These are phyloP conservation scores for Populus alba DNA, from an alignment of 345 rosid genomes.

Conservation along the genomic window DNA sequence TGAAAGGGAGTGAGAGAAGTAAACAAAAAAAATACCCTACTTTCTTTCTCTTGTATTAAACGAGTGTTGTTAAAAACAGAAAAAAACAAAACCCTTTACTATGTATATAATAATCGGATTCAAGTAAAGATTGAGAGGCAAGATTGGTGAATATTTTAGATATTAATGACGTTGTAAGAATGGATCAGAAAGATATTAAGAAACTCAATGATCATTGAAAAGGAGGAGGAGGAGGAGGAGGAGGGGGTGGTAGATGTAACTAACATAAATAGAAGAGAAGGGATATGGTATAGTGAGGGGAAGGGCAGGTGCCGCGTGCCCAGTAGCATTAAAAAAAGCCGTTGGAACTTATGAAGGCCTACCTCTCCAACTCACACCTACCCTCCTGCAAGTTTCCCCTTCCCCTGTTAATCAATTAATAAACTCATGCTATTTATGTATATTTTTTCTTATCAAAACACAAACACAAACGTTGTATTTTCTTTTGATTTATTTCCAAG, in stretches of 20 bases:
- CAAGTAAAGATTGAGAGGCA: no score
- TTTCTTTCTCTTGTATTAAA: constrained; percentile 4
- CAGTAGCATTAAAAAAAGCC: constrained; percentile 26
- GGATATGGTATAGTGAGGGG: constrained; percentile 39
- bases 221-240: constrained; percentile 22
- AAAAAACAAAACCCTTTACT: not conserved
- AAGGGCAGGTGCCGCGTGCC: constrained; percentile 65
- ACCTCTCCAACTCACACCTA: constrained; percentile 63
- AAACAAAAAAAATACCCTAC: no score
- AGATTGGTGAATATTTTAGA: no score
- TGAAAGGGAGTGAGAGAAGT: no score
- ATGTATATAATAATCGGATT: no score
- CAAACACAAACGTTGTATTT: not conserved
- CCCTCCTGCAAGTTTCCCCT: constrained; percentile 10
- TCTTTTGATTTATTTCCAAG: not conserved
- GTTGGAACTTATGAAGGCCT: constrained; percentile 35
- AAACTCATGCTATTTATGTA: no score
- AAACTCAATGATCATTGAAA: no score
- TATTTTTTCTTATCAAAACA: no score
- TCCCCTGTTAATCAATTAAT: no score
- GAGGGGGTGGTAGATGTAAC: not conserved
- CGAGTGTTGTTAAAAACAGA: not conserved
- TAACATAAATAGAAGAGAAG: not conserved
- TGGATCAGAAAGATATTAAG: no score
- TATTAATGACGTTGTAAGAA: no score